A percentile compares a stretch with the other conserved stretches of the same genome.
phyloP scores from a whole-genome alignment of 73 alveolate genomes.

The Blepharisma stoltei region DNA sequence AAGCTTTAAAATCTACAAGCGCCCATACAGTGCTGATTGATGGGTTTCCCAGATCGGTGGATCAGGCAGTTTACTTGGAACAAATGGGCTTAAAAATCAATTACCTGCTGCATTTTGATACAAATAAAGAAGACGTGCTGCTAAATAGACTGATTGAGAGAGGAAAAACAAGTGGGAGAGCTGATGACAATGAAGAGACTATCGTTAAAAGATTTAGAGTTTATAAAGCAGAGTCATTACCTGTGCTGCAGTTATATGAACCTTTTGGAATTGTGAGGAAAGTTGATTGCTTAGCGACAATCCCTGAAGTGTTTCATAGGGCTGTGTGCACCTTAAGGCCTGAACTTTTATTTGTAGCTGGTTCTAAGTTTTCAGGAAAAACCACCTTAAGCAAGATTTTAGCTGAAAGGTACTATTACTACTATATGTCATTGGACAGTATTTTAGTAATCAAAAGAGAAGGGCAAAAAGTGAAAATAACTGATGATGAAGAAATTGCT shows the following conservation, averaged over 20 bases:
- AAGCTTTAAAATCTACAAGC: conserved; percentile 47
- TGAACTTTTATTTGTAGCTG: conserved; percentile 66
- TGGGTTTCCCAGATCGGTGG: conserved; percentile 88
- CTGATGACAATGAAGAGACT: conserved; percentile 97
- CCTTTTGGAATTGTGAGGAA: conserved; percentile 69
- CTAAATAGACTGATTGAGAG: conserved; percentile 84
- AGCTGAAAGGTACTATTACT: conserved; percentile 65
- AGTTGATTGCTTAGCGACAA: conserved; percentile 61
- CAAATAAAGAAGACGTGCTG: conserved; percentile 77
- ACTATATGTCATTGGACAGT: conserved; percentile 47
- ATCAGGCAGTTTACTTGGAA: conserved; percentile 74
- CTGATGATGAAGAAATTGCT: conserved; percentile 50
- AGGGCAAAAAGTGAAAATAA: conserved; percentile 35
- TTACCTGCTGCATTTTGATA: conserved; percentile 26
- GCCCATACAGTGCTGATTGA: conserved; percentile 68
- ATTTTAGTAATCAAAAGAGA: conserved; percentile 38
- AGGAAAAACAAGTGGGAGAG: conserved; percentile 90
- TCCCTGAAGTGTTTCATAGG: conserved; percentile 64
- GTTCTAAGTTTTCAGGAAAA: conserved; percentile 82
- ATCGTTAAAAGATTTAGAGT: conserved; percentile 91
- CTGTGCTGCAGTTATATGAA: conserved; percentile 74
- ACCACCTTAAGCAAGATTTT: conserved; percentile 60
- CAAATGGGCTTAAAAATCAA: conserved; percentile 37
- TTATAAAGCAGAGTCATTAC: conserved; percentile 85
- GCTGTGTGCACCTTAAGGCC: conserved; percentile 71